phyloP scores from a whole-genome alignment of 1,139 yeast genomes.

The Yarrowia galli region DNA sequence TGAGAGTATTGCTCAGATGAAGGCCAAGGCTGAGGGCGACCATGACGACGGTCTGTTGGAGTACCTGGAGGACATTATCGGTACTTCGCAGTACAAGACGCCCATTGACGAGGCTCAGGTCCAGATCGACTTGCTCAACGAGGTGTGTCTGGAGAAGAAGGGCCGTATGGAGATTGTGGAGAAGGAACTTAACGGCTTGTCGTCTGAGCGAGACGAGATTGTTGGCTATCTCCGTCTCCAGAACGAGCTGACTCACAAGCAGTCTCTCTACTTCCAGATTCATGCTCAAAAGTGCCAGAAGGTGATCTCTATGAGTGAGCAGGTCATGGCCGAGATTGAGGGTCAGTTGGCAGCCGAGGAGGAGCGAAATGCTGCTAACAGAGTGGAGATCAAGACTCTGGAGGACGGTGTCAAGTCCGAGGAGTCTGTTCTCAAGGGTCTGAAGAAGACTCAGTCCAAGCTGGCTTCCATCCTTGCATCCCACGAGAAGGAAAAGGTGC shows the following conservation, averaged over 20 bases:
- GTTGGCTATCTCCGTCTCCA: slow-evolving; percentile 70
- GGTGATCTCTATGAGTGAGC: slow-evolving; percentile 51
- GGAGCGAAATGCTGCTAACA: slow-evolving; percentile 55
- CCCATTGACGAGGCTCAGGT: slow-evolving; percentile 70
- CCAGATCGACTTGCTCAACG: slow-evolving; percentile 74
- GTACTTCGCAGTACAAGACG: slow-evolving; percentile 83
- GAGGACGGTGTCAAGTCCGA: slow-evolving; percentile 51
- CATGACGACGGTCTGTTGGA: slow-evolving; percentile 94
- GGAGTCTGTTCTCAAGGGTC: slow-evolving; percentile 51
- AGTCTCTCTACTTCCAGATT: slow-evolving; percentile 65
- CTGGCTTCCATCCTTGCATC: slow-evolving; percentile 46
- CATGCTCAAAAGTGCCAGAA: slow-evolving; percentile 56
- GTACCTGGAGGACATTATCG: slow-evolving; percentile 94
- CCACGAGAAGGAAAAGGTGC: slow-evolving; percentile 59
- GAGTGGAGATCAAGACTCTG: slow-evolving; percentile 52
- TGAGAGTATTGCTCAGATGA: slow-evolving; percentile 98
- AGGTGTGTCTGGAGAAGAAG: slow-evolving; percentile 80
- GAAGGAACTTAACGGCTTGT: slow-evolving; percentile 74
- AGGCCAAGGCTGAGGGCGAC: slow-evolving; percentile 92
- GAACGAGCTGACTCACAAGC: slow-evolving; percentile 63
- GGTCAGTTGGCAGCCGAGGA: slow-evolving; percentile 59
- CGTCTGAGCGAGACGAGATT: slow-evolving; percentile 73
- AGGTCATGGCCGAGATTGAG: slow-evolving; percentile 57
- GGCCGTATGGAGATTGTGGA: slow-evolving; percentile 80
- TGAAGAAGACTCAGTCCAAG: slow-evolving; percentile 45